Evolutionary conservation across 345 rosid species (phyloP).

Genomic region (Ricinus communis): DNA sequence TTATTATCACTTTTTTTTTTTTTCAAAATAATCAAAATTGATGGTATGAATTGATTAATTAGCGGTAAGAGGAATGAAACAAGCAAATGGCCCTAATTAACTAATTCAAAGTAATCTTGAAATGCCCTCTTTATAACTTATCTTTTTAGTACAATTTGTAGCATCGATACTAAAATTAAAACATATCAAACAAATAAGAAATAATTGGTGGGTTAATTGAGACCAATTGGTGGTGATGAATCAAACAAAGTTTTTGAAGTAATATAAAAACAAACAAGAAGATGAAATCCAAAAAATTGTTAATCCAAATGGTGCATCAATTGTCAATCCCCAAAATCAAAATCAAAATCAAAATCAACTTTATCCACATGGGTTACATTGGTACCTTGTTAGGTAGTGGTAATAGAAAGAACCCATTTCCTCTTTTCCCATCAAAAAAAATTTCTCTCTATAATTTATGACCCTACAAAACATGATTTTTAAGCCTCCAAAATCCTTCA

Average conservation of each 20-base stretch:
- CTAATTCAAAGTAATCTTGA: too few relatives aligned
- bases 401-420: background rate
- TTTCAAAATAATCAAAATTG: too few relatives aligned
- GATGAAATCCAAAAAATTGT: background rate
- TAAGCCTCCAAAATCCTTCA: background rate
- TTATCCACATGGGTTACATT: constrained; percentile 35
- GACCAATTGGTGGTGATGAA: constrained; percentile 7
- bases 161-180: too few relatives aligned
- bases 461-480: constrained; percentile 26
- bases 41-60: too few relatives aligned
- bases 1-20: too few relatives aligned
- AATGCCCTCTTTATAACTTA: too few relatives aligned
- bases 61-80: too few relatives aligned
- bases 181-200: too few relatives aligned
- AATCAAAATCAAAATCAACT: constrained; percentile 26
- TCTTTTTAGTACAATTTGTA: too few relatives aligned
- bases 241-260: constrained; percentile 10
- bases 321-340: constrained; percentile 19
- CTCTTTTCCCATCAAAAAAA: constrained; percentile 14
- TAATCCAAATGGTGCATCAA: background rate
- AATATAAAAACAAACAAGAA: background rate
- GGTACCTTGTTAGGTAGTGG: constrained; percentile 11
- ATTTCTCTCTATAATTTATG: constrained; percentile 5
- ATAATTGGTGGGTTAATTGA: background rate
- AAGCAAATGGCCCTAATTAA: too few relatives aligned